A percentile compares a stretch with the other conserved stretches of the same genome.
phyloP scores from a whole-genome alignment of 306 rosid species.

The Begonia masoniana region DNA sequence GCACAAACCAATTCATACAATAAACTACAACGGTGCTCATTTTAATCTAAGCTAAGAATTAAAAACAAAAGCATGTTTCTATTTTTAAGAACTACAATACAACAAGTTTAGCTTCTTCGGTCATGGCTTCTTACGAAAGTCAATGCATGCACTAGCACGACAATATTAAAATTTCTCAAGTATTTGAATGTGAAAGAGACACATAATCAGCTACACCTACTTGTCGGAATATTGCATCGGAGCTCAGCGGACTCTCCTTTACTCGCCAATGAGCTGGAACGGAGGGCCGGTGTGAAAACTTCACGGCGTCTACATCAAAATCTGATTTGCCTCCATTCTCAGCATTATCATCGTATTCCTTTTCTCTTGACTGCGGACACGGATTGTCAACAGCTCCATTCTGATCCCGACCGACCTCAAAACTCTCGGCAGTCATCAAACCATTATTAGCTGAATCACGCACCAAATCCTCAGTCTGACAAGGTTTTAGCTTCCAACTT shows the following conservation, averaged over 20 bases:
- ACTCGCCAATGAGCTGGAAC: conserved; percentile 66
- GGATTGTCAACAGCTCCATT: conserved; percentile 15
- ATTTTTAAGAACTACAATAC: no score
- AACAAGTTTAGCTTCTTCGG: no score
- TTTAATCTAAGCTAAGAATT: no score
- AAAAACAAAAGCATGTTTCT: no score
- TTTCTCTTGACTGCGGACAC: conserved; percentile 3
- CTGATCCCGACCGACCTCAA: conserved; percentile 19
- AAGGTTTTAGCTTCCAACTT: conserved; percentile 7
- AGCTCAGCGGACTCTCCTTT: conserved; percentile 86
- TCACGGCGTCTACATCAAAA: conserved; percentile 18
- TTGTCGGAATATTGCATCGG: conserved; percentile 75
- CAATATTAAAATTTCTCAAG: no score
- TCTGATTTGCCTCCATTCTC: conserved; percentile 10
- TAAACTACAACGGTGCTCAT: no score
- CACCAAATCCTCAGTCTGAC: conserved; percentile 13
- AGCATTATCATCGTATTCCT: conserved; percentile 9
- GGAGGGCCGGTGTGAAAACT: conserved; percentile 49
- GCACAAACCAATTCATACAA: no score
- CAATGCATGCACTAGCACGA: no score
- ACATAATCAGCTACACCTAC: conserved; percentile 13
- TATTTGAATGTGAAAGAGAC: no score
- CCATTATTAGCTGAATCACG: conserved; percentile 20
- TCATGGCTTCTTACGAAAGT: no score
- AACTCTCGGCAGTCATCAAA: conserved; percentile 11